These are phyloP conservation scores for Phytophthora chlamydospora DNA, from an alignment of 352 stramenopile genomes.

Conservation along the genomic window DNA sequence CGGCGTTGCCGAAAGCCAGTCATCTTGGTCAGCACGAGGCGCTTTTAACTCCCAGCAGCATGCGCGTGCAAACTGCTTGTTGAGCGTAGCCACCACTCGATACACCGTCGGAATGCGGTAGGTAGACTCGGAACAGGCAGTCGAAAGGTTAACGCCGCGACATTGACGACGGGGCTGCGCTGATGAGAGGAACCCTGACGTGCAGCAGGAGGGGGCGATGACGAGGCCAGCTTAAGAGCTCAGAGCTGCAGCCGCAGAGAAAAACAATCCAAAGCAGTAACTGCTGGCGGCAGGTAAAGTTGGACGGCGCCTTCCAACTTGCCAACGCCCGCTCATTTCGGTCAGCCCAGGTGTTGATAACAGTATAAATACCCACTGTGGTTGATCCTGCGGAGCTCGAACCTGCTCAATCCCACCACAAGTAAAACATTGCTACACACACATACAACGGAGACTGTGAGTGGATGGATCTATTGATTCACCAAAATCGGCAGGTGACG, in stretches of 20 bases:
- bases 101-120: slow-evolving; percentile 4
- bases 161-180: slow-evolving; percentile 40
- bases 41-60: slow-evolving; percentile 15
- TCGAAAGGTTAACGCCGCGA: slow-evolving; percentile 22
- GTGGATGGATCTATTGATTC: slow-evolving; percentile 34
- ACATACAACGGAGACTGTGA: slow-evolving; percentile 8
- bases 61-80: slow-evolving; percentile 20
- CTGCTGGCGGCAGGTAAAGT: slow-evolving; percentile 28
- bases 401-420: slow-evolving; percentile 21
- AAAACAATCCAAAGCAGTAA: slow-evolving; percentile 33
- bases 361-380: slow-evolving; percentile 23
- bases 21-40: slow-evolving; percentile 24
- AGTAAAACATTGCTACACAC: slow-evolving; percentile 2
- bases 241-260: neutral
- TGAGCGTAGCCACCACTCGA: neutral
- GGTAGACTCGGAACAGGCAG: slow-evolving; percentile 20
- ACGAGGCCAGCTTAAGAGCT: slow-evolving; percentile 11
- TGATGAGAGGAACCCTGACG: slow-evolving; percentile 8
- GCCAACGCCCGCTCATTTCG: neutral
- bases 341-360: neutral
- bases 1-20: slow-evolving; percentile 19
- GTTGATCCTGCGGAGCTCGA: neutral
- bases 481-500: slow-evolving; percentile 20
- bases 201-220: slow-evolving; percentile 17
- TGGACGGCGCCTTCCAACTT: slow-evolving; percentile 2